These are phyloP conservation scores for Usnea hakonensis DNA, from an alignment of 495 filamentous ascomycete genomes.

Conservation along the genomic window DNA sequence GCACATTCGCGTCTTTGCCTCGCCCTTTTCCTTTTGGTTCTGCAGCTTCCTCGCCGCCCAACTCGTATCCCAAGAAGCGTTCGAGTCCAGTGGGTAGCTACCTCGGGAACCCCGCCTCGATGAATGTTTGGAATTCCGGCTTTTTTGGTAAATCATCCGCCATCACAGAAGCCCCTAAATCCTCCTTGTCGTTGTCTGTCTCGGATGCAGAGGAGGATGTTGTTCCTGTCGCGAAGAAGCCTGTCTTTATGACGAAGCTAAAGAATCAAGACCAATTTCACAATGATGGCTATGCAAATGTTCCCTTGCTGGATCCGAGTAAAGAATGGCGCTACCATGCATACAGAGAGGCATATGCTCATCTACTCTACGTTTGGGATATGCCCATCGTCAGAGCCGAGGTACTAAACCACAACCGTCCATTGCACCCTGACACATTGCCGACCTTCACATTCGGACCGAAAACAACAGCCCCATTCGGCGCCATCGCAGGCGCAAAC, in stretches of 20 bases:
- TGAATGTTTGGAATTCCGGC: conserved; percentile 61
- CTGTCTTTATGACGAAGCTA: conserved; percentile 53
- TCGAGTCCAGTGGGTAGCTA: conserved; percentile 61
- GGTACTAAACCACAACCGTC: conserved; percentile 68
- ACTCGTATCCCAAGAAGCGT: conserved; percentile 46
- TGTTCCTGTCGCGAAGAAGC: conserved; percentile 24
- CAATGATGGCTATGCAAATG: conserved; percentile 60
- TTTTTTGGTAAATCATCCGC: conserved; percentile 41
- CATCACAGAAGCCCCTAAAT: conserved; percentile 30
- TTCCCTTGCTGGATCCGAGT: conserved; percentile 60
- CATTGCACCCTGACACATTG: not conserved
- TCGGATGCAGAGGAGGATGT: conserved; percentile 44
- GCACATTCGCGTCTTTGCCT: conserved; percentile 62
- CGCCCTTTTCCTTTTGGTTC: conserved; percentile 59
- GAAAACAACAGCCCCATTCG: not conserved
- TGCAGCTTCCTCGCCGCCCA: conserved; percentile 63
- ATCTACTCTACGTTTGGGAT: conserved; percentile 76
- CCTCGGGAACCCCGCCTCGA: conserved; percentile 48
- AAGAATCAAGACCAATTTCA: conserved; percentile 74
- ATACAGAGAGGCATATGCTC: conserved; percentile 74
- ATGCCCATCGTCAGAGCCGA: conserved; percentile 67
- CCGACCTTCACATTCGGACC: not conserved
- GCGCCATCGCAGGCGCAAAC: conserved; percentile 1
- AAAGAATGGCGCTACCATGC: conserved; percentile 52
- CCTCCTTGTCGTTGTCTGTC: conserved; percentile 21